phyloP scores from a whole-genome alignment of 78 protist genomes.

The Dictyostelium firmibasis region DNA sequence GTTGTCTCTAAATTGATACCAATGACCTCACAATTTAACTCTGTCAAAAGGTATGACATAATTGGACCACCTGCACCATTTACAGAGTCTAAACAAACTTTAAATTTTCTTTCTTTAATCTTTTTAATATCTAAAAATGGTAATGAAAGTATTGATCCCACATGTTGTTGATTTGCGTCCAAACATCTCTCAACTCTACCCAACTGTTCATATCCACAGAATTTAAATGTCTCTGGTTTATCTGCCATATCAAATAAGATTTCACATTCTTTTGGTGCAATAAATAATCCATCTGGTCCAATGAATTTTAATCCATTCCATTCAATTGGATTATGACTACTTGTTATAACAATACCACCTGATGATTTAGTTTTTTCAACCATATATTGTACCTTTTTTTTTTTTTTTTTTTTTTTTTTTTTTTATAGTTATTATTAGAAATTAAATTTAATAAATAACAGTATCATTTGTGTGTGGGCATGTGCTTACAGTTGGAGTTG shows the following conservation, averaged over 20 bases:
- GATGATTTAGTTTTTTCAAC: conserved; percentile 42
- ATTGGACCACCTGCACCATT: conserved; percentile 87
- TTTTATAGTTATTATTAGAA: not conserved
- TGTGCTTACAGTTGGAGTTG: conserved; percentile 88
- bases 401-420: not conserved
- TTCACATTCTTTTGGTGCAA: conserved; percentile 68
- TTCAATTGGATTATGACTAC: conserved; percentile 87
- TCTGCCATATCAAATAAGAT: conserved; percentile 74
- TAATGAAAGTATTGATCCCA: conserved; percentile 29
- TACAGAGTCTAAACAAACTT: conserved; percentile 77
- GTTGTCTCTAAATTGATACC: conserved; percentile 84
- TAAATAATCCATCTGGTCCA: conserved; percentile 84
- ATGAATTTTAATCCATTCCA: conserved; percentile 91
- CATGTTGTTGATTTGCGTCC: conserved; percentile 58
- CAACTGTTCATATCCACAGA: not conserved
- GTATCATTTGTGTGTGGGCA: too few species aligned
- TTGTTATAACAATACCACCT: conserved; percentile 91
- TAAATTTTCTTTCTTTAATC: conserved; percentile 17
- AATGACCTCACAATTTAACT: conserved; percentile 56
- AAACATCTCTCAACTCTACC: not conserved
- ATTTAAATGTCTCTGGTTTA: not conserved
- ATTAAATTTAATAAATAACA: not conserved
- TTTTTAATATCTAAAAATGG: conserved; percentile 59
- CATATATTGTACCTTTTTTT: conserved; percentile 81
- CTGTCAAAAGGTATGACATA: conserved; percentile 19